Evolutionary conservation across 495 filamentous ascomycete genomes (phyloP), one percentile per base, ranked within the genome.

Genomic region (Penicillium lividum): DNA sequence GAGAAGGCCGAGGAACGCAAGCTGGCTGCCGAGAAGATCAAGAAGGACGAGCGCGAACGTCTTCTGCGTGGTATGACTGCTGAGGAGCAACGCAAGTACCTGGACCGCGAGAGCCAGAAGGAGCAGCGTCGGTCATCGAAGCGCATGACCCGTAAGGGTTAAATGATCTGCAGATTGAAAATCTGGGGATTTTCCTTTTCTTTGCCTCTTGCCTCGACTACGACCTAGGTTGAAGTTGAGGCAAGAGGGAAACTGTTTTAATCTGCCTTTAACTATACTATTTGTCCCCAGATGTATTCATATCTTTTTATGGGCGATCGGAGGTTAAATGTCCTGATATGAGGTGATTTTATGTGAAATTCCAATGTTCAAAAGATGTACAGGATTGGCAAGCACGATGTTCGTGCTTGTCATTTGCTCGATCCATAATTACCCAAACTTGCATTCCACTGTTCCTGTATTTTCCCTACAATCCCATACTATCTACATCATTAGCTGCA

Each of bases 51-150:
- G 82, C 81, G 94, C n/a, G 94, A 98, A 67, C 80, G 83, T 50
- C 80, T 86, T 75, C 76, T 98, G 52, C 89, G 88, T 66, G 82
- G 84, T 8, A 84, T 98, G 79, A 91, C 84, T 60, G 93, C 93
- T 18, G 93, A 96, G 64, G 92, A 94, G 66, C 94, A 98, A 83
- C 89, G 91, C 77, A 96, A 93, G 79, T 97, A 87, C 70, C 78
- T 98, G 53, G 95, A 98, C 57, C 89, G 87, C 71, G 94, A 98
- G 82, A 81, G 82, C 62, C 89, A 94, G 70, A 90, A 89, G 81
- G 90, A 89, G 68, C 71, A 86, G 65, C 87, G 84, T 73, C 91
- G 85, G 69, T 77, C 74, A 31, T 80, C 83, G 71, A 93, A 91
- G 85, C 90, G 84, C 75, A 77, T 81, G 75, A 87, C 82, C 34